Evolutionary conservation across 345 rosid species (phyloP), one percentile per base, ranked within the genome.

Genomic region (Populus nigra): DNA sequence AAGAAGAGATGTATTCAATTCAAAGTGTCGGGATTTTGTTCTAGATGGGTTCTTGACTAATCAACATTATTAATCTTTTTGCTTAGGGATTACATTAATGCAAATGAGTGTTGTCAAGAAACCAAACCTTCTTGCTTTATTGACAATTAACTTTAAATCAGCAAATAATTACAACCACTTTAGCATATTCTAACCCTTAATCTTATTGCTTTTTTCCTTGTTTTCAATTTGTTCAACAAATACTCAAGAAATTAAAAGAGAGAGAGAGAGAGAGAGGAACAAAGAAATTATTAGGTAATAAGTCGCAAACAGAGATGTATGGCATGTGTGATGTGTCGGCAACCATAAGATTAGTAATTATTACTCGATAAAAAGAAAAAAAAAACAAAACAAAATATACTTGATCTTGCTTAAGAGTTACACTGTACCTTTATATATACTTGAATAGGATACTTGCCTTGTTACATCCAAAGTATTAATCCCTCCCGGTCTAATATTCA

Each of bases 101-200:
- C 18, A 16, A 13, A 20, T 36, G 23, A 47, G 49, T 23, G 82
- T 62, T 65, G 73, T 25, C 23, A 63, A 63, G 57, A 69, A 25
- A 31, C 72, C 17, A 50, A 61, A 13, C 41, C 73, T 17, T 72
- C 16, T 39, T 75, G 69, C 77, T 78, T 18, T 25, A 1, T 18
- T 27, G 55, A 22, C 59, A 57, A 22, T 83, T 71, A 70, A 55
- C 77, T 74, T 73, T 77, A 29, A 68, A 68, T 25, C 35, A 41
- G 5, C 50, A 36, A 76, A 72, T 76, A 74, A 74, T 79, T 39
- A 57, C 75, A 68, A 62, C 53, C 5, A n/a, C 79, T 79, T 83
- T 22, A 62, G 27, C 47, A 49, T 75, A 78, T 78, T 82, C 41
- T 31, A 31, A 25, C 61, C 39, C 45, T 36, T 2, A 69, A 73